phyloP scores from a whole-genome alignment of 208 protist genomes.

The Trypanosoma boissoni region DNA sequence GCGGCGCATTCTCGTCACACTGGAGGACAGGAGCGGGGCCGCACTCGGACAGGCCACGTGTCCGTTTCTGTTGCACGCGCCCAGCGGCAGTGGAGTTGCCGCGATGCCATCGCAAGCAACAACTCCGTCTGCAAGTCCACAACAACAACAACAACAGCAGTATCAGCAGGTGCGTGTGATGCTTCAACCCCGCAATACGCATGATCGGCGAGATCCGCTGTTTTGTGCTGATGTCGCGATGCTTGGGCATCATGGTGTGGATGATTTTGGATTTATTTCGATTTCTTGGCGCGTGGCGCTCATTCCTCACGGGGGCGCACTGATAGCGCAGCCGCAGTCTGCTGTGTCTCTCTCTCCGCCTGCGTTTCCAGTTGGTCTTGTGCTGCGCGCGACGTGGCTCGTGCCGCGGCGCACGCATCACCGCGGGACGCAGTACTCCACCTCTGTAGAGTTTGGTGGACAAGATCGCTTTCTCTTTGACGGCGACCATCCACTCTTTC shows the following conservation, averaged over 20 bases:
- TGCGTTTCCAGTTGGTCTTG: constrained; percentile 65
- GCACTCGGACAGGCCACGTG: constrained; percentile 68
- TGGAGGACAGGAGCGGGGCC: constrained; percentile 34
- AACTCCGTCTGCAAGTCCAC: no score
- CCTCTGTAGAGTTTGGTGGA: constrained; percentile 74
- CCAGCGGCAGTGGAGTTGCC: constrained; percentile 27
- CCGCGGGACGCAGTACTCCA: constrained; percentile 51
- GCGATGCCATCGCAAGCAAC: no score
- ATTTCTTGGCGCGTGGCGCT: constrained; percentile 68
- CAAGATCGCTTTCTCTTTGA: constrained; percentile 45
- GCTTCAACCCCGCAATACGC: constrained; percentile 70
- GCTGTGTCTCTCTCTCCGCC: constrained; percentile 5
- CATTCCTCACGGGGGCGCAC: constrained; percentile 63
- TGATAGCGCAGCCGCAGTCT: constrained; percentile 22
- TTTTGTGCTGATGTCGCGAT: constrained; percentile 51
- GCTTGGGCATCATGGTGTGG: constrained; percentile 46
- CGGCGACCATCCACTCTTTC: constrained; percentile 41
- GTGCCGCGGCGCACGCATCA: constrained; percentile 39
- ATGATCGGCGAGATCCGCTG: constrained; percentile 51
- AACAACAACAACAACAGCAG: no score
- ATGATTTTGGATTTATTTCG: constrained; percentile 82
- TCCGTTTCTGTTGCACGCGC: constrained; percentile 70
- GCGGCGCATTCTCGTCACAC: constrained; percentile 52
- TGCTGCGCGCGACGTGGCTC: constrained; percentile 69
- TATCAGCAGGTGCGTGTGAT: constrained; percentile 73